Evolutionary conservation across 225 moss, liverwort and hornwort genomes (phyloP).

Genomic region (Polytrichum formosum): DNA sequence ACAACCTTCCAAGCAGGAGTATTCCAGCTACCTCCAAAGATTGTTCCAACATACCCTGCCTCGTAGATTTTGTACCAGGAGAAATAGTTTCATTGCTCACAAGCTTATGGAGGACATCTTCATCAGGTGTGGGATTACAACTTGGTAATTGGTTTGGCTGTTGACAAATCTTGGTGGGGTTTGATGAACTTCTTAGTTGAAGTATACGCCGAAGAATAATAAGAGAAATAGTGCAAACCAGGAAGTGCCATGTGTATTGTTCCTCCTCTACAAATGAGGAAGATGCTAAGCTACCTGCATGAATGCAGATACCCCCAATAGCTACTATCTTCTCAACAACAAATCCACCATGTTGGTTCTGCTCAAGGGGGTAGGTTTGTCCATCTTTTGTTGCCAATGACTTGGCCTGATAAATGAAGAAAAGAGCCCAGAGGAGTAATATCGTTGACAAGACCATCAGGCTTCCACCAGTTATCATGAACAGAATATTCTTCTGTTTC

Average conservation of each 20-base stretch:
- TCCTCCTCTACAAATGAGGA: constrained; percentile 93
- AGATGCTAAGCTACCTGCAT: constrained; percentile 72
- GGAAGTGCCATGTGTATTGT: constrained; percentile 75
- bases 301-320: constrained; percentile 59
- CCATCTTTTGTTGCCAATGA: constrained; percentile 12
- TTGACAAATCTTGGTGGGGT: constrained; percentile 5
- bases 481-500: constrained; percentile 45
- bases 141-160: constrained; percentile 3
- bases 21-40: constrained; percentile 37
- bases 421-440: constrained; percentile 37
- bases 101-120: constrained; percentile 1
- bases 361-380: background rate
- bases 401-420: constrained; percentile 30
- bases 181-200: constrained; percentile 18
- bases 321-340: constrained; percentile 37
- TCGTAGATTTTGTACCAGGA: constrained; percentile 3
- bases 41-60: constrained; percentile 12
- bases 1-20: constrained; percentile 54
- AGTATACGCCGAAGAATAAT: constrained; percentile 49
- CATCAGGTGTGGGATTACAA: too few relatives aligned
- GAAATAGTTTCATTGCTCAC: constrained; percentile 1
- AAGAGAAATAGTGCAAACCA: constrained; percentile 56
- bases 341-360: constrained; percentile 9
- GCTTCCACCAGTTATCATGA: constrained; percentile 50
- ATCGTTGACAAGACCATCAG: constrained; percentile 60